Percentiles rank a stretch among this genome's conserved stretches.
Evolutionary conservation across 2,329 filamentous ascomycete genomes (phyloP).

Genomic region (Phialemoniopsis sp.): DNA sequence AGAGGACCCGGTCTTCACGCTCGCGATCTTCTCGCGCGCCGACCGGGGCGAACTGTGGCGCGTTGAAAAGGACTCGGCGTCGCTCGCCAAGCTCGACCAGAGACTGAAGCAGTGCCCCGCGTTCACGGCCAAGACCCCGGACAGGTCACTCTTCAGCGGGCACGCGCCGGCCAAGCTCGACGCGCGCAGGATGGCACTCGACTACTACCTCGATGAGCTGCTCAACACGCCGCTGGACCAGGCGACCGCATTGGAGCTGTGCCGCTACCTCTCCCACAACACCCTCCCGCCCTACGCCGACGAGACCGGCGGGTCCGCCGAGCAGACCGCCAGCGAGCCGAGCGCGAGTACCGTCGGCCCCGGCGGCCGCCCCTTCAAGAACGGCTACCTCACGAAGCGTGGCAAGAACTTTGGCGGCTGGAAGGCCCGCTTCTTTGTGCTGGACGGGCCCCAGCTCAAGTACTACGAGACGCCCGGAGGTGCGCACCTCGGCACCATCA

Average conservation of each 20-base stretch:
- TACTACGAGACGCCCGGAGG: conserved; percentile 93
- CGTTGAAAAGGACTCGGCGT: conserved; percentile 84
- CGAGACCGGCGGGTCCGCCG: conserved; percentile 37
- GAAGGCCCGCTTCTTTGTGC: conserved; percentile 74
- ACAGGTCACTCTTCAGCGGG: conserved; percentile 81
- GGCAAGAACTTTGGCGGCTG: conserved; percentile 99
- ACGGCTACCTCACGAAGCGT: conserved; percentile 90
- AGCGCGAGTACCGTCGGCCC: conserved; percentile 43
- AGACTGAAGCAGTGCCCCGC: conserved; percentile 69
- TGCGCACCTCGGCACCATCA: conserved; percentile 88
- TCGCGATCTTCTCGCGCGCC: conserved; percentile 77
- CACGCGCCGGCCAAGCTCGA: conserved; percentile 94
- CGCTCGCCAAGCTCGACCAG: conserved; percentile 77
- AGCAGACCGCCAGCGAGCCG: conserved; percentile 29
- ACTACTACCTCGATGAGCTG: conserved; percentile 80
- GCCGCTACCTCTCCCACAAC: conserved; percentile 76
- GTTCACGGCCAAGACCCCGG: conserved; percentile 75
- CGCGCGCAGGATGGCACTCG: conserved; percentile 73
- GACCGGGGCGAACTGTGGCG: conserved; percentile 83
- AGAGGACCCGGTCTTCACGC: conserved; percentile 89
- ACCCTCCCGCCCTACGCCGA: conserved; percentile 59
- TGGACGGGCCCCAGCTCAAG: conserved; percentile 62
- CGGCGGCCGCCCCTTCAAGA: conserved; percentile 67
- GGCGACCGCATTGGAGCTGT: conserved; percentile 72
- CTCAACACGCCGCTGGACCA: conserved; percentile 80